Conservation (phyloP, 345 rosid genomes). For the Schrenkiella parvula region DNA sequence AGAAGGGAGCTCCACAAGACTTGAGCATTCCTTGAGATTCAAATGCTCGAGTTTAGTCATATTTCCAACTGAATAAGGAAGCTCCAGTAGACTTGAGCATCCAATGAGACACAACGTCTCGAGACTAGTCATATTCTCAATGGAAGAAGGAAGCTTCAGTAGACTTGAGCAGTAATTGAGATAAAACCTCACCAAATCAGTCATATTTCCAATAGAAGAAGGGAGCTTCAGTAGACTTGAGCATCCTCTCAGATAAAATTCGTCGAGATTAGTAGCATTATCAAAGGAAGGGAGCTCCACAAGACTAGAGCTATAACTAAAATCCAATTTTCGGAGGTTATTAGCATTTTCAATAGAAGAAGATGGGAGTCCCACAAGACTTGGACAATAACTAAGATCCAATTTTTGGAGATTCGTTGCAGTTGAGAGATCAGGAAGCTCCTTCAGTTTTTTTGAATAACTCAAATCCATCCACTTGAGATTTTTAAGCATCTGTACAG, state of each 20-base stretch:
- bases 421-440: slow-evolving; percentile 14
- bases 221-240: background rate
- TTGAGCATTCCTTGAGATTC: background rate
- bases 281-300: background rate
- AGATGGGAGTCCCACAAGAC: background rate
- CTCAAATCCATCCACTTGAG: slow-evolving; percentile 10
- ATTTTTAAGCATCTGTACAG: slow-evolving; percentile 8
- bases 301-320: background rate
- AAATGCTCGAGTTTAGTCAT: background rate
- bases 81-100: background rate
- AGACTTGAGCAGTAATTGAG: background rate
- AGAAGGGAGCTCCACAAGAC: background rate
- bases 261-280: background rate
- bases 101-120: background rate
- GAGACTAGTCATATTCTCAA: background rate
- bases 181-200: background rate
- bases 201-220: background rate
- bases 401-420: background rate
- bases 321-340: background rate
- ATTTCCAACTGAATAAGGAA: background rate
- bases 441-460: background rate
- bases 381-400: background rate
- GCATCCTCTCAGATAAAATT: background rate
- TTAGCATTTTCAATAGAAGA: background rate
- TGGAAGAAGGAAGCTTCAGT: background rate